Percentiles rank a stretch among this genome's conserved stretches.
phyloP scores from a whole-genome alignment of 805 yeast genomes.

The Kazachstania taianensis region DNA sequence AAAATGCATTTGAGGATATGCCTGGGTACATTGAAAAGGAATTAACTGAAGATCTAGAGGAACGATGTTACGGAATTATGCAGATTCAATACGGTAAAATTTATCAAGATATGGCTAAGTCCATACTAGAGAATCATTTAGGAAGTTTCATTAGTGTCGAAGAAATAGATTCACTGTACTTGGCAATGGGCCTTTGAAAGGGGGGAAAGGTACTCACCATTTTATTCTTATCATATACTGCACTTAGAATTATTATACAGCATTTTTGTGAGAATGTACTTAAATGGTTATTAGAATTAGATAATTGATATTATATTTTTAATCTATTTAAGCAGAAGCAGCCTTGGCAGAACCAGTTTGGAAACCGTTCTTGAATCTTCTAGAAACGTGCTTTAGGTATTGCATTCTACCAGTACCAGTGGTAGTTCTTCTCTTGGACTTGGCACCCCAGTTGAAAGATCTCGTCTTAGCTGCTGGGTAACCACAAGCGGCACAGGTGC shows the following conservation, averaged over 20 bases:
- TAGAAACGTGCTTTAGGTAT: constrained; percentile 91
- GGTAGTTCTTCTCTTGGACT: constrained; percentile 99
- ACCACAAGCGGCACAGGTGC: constrained; percentile 97
- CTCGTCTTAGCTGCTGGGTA: constrained; percentile 99
- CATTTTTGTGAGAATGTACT: too few species aligned
- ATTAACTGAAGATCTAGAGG: constrained; percentile 32
- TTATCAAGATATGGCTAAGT: constrained; percentile 54
- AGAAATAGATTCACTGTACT: constrained; percentile 66
- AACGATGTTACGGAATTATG: constrained; percentile 14
- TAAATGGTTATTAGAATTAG: too few species aligned
- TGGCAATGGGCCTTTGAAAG: constrained; percentile 43
- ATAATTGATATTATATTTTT: too few species aligned
- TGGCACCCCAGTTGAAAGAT: constrained; percentile 98
- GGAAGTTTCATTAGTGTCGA: constrained; percentile 54
- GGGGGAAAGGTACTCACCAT: background rate
- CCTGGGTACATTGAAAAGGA: constrained; percentile 31
- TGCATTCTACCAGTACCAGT: constrained; percentile 99
- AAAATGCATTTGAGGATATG: constrained; percentile 35
- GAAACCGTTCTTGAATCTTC: constrained; percentile 99
- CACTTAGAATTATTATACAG: too few species aligned
- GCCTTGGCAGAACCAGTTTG: constrained; percentile 64
- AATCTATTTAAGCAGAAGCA: constrained; percentile 44
- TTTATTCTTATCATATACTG: background rate
- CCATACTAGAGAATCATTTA: constrained; percentile 41
- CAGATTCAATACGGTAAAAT: constrained; percentile 15